Conservation (phyloP, 2,329 filamentous ascomycete species). For the Lecanoromycetidae sp. region DNA sequence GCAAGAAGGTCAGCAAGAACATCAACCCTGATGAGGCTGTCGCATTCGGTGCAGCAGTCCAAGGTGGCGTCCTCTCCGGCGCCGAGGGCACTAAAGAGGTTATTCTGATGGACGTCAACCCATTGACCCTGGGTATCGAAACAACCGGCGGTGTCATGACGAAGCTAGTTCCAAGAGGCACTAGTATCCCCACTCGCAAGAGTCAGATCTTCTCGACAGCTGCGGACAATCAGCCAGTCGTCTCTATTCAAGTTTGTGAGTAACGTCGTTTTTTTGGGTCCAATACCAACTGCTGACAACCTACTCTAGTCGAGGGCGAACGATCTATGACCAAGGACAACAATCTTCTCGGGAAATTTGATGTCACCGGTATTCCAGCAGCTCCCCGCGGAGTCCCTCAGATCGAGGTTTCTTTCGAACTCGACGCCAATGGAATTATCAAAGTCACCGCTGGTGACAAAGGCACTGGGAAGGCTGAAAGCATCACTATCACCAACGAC, state of each 20-base stretch:
- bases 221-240: constrained; percentile 90
- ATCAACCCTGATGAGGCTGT: constrained; percentile 99
- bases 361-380: constrained; percentile 88
- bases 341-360: constrained; percentile 96
- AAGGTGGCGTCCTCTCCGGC: constrained; percentile 87
- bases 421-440: constrained; percentile 96
- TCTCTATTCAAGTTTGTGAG: constrained; percentile 78
- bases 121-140: constrained; percentile 90
- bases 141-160: constrained; percentile 95
- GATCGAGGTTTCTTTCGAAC: constrained; percentile 95
- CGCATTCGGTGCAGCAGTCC: constrained; percentile 91
- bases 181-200: constrained; percentile 89
- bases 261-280: neutral
- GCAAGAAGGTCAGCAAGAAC: constrained; percentile 98
- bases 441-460: constrained; percentile 95
- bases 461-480: constrained; percentile 94
- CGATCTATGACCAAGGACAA: constrained; percentile 91
- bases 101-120: constrained; percentile 96
- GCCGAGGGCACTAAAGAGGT: constrained; percentile 69
- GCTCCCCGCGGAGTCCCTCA: constrained; percentile 93
- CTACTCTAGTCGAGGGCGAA: constrained; percentile 58
- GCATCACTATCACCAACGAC: constrained; percentile 98
- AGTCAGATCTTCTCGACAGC: constrained; percentile 96
- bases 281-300: neutral
- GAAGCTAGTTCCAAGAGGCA: constrained; percentile 90